Percentiles rank a stretch among this genome's conserved stretches.
Evolutionary conservation across 768 basidiomycete genomes (phyloP).

Genomic region (Candolleomyces aberdarensis): DNA sequence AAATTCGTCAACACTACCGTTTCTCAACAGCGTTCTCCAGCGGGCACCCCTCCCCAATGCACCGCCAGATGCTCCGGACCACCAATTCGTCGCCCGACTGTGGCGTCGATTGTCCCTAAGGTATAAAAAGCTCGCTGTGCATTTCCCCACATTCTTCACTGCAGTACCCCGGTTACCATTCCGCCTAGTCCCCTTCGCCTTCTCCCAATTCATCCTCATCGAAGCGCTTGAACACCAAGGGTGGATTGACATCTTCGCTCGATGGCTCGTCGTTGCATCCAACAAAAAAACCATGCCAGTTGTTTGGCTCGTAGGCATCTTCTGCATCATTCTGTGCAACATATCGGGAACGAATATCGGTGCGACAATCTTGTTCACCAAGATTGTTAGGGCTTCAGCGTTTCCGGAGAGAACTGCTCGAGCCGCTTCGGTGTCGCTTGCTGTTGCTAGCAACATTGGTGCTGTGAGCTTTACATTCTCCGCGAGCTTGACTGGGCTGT

Average conservation of each 20-base stretch:
- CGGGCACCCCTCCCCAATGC: neutral
- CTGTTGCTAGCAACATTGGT: slow-evolving; percentile 86
- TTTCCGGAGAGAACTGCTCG: slow-evolving; percentile 35
- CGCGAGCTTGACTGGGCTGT: slow-evolving; percentile 82
- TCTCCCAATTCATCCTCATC: too few relatives aligned
- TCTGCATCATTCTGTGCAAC: slow-evolving; percentile 76
- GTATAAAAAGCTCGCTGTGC: too few relatives aligned
- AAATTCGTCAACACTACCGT: too few relatives aligned
- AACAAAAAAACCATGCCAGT: slow-evolving; percentile 41
- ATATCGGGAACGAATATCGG: slow-evolving; percentile 89
- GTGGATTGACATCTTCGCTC: slow-evolving; percentile 83
- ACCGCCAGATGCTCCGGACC: too few relatives aligned
- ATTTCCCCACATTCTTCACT: slow-evolving; percentile 71
- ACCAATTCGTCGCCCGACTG: too few relatives aligned
- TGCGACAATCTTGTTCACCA: slow-evolving; percentile 84
- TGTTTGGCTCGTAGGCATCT: slow-evolving; percentile 66
- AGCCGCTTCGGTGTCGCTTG: slow-evolving; percentile 70
- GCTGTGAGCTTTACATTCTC: slow-evolving; percentile 89
- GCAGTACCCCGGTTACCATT: slow-evolving; percentile 72
- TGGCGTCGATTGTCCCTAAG: too few relatives aligned
- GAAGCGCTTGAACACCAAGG: too few relatives aligned
- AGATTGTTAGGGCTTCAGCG: slow-evolving; percentile 57
- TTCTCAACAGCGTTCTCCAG: neutral
- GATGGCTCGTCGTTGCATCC: slow-evolving; percentile 57
- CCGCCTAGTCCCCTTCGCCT: slow-evolving; percentile 84